phyloP scores from a whole-genome alignment of 2,329 filamentous ascomycete species.

The Penicillium sp. region DNA sequence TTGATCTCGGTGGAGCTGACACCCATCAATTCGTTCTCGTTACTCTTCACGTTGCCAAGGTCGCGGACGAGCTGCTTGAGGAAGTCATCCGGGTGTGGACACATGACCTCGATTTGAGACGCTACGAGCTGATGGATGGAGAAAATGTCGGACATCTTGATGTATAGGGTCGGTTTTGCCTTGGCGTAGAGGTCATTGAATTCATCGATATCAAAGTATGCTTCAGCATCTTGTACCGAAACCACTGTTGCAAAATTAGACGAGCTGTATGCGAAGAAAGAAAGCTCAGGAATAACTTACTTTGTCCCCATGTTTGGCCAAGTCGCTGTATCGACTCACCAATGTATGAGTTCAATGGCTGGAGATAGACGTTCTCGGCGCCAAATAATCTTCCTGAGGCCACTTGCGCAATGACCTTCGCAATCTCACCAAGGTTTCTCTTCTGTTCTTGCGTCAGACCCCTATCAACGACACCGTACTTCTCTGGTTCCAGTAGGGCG shows the following conservation, averaged over 20 bases:
- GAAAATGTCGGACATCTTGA: constrained; percentile 97
- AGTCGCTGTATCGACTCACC: constrained; percentile 77
- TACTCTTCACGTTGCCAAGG: constrained; percentile 90
- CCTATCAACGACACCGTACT: constrained; percentile 86
- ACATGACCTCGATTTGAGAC: constrained; percentile 69
- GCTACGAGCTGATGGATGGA: constrained; percentile 87
- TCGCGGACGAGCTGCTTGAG: constrained; percentile 89
- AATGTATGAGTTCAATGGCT: constrained; percentile 89
- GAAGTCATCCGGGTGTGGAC: constrained; percentile 74
- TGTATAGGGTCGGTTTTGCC: constrained; percentile 95
- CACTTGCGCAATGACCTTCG: constrained; percentile 85
- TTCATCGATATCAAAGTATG: constrained; percentile 95
- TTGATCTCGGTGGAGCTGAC: constrained; percentile 85
- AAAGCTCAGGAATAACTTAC: constrained; percentile 35
- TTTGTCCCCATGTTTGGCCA: constrained; percentile 63
- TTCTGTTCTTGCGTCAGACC: constrained; percentile 86
- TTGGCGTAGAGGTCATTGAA: constrained; percentile 97
- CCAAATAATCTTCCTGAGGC: constrained; percentile 85
- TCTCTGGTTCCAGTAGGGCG: constrained; percentile 81
- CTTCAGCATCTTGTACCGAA: constrained; percentile 76
- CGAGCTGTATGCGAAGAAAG: no score
- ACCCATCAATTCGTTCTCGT: constrained; percentile 85
- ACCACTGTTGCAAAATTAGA: constrained; percentile 55
- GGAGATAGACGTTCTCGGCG: constrained; percentile 89
- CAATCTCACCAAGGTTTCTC: constrained; percentile 81